Percentiles rank a stretch among this genome's conserved stretches.
phyloP scores from a whole-genome alignment of 78 protist genomes.

The Tieghemostelium lacteum region DNA sequence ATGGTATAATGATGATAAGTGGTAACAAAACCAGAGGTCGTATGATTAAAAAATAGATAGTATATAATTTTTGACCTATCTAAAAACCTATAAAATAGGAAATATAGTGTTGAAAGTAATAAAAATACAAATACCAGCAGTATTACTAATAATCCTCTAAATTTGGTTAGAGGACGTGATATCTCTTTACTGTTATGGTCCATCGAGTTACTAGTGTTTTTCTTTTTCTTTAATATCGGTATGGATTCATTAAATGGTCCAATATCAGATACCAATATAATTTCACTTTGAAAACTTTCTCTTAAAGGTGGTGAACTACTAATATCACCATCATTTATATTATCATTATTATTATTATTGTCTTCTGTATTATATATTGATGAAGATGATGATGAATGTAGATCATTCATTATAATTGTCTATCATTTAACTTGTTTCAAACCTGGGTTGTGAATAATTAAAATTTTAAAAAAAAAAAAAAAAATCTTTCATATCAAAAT shows the following conservation, averaged over 20 bases:
- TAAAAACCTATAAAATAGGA: conserved; percentile 25
- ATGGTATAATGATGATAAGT: conserved; percentile 34
- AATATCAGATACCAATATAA: neutral
- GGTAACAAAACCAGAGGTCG: conserved; percentile 60
- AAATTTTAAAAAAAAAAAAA: too few species aligned
- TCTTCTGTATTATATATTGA: neutral
- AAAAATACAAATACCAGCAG: conserved; percentile 30
- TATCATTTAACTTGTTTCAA: too few species aligned
- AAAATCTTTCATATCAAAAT: too few species aligned
- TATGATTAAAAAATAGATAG: conserved; percentile 6
- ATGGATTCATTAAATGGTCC: neutral
- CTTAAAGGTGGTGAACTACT: neutral
- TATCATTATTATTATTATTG: conserved; percentile 3
- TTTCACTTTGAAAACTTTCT: neutral
- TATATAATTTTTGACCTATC: neutral
- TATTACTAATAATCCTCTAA: conserved; percentile 18
- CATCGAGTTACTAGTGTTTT: neutral
- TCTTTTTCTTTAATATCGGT: conserved; percentile 12
- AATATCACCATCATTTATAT: neutral
- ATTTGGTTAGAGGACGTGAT: conserved; percentile 61
- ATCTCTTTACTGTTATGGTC: too few species aligned
- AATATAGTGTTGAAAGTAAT: conserved; percentile 17
- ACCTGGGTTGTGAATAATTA: too few species aligned
- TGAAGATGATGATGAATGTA: too few species aligned
- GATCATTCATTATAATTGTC: too few species aligned